Conservation (phyloP, 2,329 filamentous ascomycete species). For the Akanthomyces dipterigenus region DNA sequence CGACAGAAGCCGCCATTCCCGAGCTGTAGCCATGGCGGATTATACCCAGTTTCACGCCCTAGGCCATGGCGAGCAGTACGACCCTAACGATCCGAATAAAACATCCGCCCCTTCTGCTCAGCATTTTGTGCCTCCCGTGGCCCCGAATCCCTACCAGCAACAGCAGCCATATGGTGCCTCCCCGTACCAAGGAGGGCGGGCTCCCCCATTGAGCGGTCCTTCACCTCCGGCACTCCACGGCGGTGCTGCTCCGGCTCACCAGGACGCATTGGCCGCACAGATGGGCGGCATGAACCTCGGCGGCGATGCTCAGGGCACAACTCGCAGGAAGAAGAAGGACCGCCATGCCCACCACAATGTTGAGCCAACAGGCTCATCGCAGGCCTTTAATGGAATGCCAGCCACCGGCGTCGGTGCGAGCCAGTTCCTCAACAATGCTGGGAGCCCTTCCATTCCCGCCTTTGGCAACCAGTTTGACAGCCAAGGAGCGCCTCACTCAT, state of each 20-base stretch:
- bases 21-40: conserved; percentile 41
- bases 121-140: conserved; percentile 51
- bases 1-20: background rate
- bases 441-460: conserved; percentile 19
- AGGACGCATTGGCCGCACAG: conserved; percentile 57
- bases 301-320: conserved; percentile 38
- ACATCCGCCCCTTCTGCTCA: conserved; percentile 43
- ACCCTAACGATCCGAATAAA: conserved; percentile 48
- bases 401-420: conserved; percentile 44
- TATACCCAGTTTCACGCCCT: conserved; percentile 50
- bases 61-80: conserved; percentile 47
- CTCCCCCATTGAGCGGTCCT: conserved; percentile 22
- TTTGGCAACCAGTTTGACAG: conserved; percentile 40
- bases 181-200: conserved; percentile 33
- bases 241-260: conserved; percentile 29
- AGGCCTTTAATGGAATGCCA: conserved; percentile 63
- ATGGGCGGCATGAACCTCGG: conserved; percentile 72
- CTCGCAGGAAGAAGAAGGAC: conserved; percentile 83
- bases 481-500: conserved; percentile 9
- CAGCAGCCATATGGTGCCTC: conserved; percentile 33
- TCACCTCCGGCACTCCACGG: conserved; percentile 21
- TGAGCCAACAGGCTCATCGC: conserved; percentile 62
- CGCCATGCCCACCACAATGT: conserved; percentile 87
- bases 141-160: conserved; percentile 49
- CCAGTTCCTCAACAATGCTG: conserved; percentile 33